Evolutionary conservation across 2,329 filamentous ascomycete species (phyloP), one percentile per base, ranked within the genome.

Genomic region (Trichoderma sp.): DNA sequence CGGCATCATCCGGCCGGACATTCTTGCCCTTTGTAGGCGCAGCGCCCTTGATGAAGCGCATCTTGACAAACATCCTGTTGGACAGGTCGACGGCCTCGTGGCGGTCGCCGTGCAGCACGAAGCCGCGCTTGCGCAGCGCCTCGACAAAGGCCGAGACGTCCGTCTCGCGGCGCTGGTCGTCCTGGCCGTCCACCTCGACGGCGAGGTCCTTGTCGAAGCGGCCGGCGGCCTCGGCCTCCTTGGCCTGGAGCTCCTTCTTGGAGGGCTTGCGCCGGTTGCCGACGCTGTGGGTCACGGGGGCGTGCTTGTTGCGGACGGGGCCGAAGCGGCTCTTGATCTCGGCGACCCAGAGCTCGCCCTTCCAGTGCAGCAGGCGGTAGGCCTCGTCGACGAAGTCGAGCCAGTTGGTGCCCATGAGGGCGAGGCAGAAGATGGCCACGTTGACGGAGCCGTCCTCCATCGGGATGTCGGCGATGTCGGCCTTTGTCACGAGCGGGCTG

Each of bases 401-500:
- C 94, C 95, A 99, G 80, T 99, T 99, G 63, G 95, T 99, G 74
- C 95, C 95, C 95, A 99, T 99, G 66, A 99, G 86, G 57, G 94
- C 95, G 39, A 99, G 85, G 77, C 95, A 99, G 82, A 98, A 98
- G 70, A 99, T 89, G 56, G 91, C 91, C 5, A 99, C 84, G 76
- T 99, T 93, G 67, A 93, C 88, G 67, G 85, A 88, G 51, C 87
- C 89, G 70, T 93, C 88, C 5, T 81, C 81, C 0, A 97, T 80
- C 0, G 94, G 94, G 1, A 99, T 81, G 66, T 90, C 85, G 34
- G 93, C 90, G 60, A 98, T 95, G 78, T 99, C 95, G 15, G 95
- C 93, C 68, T 89, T 87, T 1, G 91, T 97, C 68, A 99, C 90
- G 21, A 93, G 85, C 19, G 87, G 82, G 65, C 86, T 87, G 6